Base-by-base conservation (phyloP, 1,139 yeast genomes). In the Debaryomycetaceae sp. region DNA sequence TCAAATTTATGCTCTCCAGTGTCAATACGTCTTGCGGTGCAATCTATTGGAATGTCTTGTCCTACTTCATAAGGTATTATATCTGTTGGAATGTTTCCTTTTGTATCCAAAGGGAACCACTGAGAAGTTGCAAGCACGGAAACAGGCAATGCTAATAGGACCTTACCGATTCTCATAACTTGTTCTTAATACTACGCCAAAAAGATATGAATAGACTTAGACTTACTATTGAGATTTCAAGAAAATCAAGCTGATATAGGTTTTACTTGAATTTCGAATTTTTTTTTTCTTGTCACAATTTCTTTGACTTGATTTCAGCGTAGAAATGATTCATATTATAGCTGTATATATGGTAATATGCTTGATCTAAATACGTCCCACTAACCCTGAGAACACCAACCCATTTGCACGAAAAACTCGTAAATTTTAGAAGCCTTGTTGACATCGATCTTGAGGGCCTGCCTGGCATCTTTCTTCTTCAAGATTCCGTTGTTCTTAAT, bases 381-480 rank as follows among this genome's bases (percentile, higher is more conserved):
- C 33, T 55, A 72, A 3, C 75, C 76, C 41, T 70, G 78, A 7
- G 72, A 60, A 45, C 75, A 70, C 98, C 98, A 92, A 43, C 89
- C 86, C 75, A 91, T 96, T 45, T 82, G 82, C 45, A 86, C 88
- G 61, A 92, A 91, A 56, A 92, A 92, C 57, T 92, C 98, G 61
- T 86, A 91, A 38, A 92, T 86, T 58, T 84, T 81, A 18, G 88
- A 82, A 1, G 96, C 88, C 61, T 92, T 92, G 51, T 79, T 77
- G 22, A 88, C 85, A 56, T 94, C 98, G 43, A 92, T 83, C 55
- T 88, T 87, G 43, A 88, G 65, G 43, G 89, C 67, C 46, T 84
- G 96, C 51, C 91, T 75, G 6, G 95, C 94, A 34, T 86, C 84
- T 55, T 87, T 84, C 64, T 86, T 84, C 65, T 87, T 87, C 55